Conservation (phyloP, 805 yeast genomes). For the Saccharomycopsis sp. region DNA sequence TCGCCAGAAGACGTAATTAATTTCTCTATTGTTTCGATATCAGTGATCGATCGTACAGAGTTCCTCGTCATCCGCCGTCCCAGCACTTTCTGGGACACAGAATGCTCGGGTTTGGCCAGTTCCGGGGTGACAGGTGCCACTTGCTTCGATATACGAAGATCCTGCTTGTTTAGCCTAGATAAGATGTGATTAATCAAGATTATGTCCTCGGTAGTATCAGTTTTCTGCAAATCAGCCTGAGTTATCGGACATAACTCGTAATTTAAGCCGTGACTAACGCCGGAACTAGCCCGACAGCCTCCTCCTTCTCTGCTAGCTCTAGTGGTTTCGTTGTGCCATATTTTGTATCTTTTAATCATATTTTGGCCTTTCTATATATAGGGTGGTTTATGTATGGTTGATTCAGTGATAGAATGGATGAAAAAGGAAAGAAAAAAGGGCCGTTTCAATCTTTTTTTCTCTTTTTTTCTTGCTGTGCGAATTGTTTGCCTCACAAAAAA, state of each 20-base stretch:
- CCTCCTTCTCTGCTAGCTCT: neutral
- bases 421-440: neutral
- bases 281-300: neutral
- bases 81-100: neutral
- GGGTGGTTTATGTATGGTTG: neutral
- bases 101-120: neutral
- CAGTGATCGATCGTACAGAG: neutral
- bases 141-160: neutral
- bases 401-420: neutral
- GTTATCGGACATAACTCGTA: slow-evolving; percentile 1
- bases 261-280: neutral
- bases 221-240: neutral
- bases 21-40: neutral
- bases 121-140: neutral
- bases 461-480: neutral
- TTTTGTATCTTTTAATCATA: neutral
- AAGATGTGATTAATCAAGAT: neutral
- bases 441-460: neutral
- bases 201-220: neutral
- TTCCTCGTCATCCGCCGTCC: neutral
- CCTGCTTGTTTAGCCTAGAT: neutral
- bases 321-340: neutral
- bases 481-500: neutral
- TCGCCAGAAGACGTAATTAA: neutral
- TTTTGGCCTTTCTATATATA: neutral